Conservation (phyloP, 129 eudicot genomes). For the Ambrosia artemisiifolia region DNA sequence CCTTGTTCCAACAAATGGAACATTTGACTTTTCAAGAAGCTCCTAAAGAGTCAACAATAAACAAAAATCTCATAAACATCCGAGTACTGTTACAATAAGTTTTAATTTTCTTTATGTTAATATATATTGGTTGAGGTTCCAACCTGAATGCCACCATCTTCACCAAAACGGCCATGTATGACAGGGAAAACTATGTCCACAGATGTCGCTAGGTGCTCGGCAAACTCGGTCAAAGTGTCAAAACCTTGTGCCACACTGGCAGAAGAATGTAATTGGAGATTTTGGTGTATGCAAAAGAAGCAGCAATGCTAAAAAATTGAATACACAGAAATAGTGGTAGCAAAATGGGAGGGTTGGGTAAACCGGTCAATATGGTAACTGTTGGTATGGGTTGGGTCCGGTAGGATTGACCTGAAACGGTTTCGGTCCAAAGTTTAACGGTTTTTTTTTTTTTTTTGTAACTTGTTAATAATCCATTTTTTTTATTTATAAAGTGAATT, state of each 20-base stretch:
- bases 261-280: slow-evolving; percentile 10
- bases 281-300: background rate
- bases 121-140: slow-evolving; percentile 15
- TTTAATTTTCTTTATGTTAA: background rate
- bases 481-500: background rate
- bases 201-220: slow-evolving; percentile 66
- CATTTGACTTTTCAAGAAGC: slow-evolving; percentile 62
- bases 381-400: background rate
- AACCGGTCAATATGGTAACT: background rate
- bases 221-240: slow-evolving; percentile 64
- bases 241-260: slow-evolving; percentile 90
- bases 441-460: background rate
- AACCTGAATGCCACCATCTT: slow-evolving; percentile 94
- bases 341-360: background rate
- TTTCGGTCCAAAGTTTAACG: background rate
- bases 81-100: background rate
- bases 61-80: slow-evolving; percentile 2
- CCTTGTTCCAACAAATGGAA: slow-evolving; percentile 86
- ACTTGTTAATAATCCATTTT: background rate
- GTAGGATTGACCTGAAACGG: no score
- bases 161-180: slow-evolving; percentile 93
- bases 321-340: background rate
- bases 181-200: slow-evolving; percentile 94
- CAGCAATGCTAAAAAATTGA: background rate
- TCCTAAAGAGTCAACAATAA: slow-evolving; percentile 45